A percentile compares a stretch with the other conserved stretches of the same genome.
phyloP scores from a whole-genome alignment of 139 green algal genomes.

The Microglena sp. region DNA sequence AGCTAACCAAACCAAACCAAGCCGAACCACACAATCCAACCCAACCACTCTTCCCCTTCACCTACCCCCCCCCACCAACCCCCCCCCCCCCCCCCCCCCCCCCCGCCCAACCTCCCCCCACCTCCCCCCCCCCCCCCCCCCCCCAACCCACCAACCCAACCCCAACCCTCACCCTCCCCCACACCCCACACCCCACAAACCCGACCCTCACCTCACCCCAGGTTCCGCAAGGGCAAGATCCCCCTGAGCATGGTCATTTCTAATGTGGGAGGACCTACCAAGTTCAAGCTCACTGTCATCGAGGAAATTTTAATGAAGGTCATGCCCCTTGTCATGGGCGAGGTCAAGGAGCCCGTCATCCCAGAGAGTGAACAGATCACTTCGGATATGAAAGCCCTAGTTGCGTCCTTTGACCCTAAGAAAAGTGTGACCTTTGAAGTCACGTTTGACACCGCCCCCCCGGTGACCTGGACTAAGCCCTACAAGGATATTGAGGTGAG shows the following conservation, averaged over 20 bases:
- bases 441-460: slow-evolving; percentile 25
- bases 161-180: no score
- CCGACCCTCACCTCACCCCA: slow-evolving; percentile 17
- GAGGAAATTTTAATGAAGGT: slow-evolving; percentile 35
- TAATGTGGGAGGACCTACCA: slow-evolving; percentile 25
- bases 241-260: slow-evolving; percentile 34
- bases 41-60: no score
- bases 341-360: slow-evolving; percentile 8
- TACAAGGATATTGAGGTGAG: slow-evolving; percentile 56
- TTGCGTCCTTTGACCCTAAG: slow-evolving; percentile 32
- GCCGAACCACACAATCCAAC: no score
- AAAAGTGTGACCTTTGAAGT: slow-evolving; percentile 11
- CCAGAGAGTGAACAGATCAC: slow-evolving; percentile 15
- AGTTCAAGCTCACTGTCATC: slow-evolving; percentile 37
- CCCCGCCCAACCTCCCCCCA: no score
- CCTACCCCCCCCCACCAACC: no score
- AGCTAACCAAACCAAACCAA: no score
- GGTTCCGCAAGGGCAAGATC: slow-evolving; percentile 33
- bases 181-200: no score
- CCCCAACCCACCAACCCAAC: no score
- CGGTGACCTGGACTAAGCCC: slow-evolving; percentile 40
- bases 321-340: slow-evolving; percentile 10
- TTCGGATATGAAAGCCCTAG: slow-evolving; percentile 25
- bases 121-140: no score
- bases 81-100: no score